These are phyloP conservation scores for Cryptococcus amylolentus DNA, from an alignment of 1,284 basidiomycete genomes.

Conservation along the genomic window DNA sequence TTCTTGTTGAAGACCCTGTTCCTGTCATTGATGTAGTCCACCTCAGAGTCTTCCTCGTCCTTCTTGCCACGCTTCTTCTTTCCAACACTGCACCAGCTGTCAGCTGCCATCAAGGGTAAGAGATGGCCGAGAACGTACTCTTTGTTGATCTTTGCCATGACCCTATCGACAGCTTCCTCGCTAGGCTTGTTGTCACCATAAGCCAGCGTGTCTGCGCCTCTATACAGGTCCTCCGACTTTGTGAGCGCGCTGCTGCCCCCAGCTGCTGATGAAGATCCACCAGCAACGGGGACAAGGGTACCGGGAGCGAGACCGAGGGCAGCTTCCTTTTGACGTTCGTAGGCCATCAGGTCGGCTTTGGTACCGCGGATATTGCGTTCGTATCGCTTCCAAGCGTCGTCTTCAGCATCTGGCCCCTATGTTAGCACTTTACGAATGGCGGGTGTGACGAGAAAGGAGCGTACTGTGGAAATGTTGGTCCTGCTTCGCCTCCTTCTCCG, in stretches of 20 bases:
- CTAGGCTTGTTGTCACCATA: constrained; percentile 92
- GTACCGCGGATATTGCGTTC: constrained; percentile 82
- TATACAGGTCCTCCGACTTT: constrained; percentile 70
- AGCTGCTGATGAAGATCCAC: constrained; percentile 39
- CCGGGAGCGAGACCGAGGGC: constrained; percentile 70
- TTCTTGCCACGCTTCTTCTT: constrained; percentile 73
- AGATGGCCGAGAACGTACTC: constrained; percentile 63
- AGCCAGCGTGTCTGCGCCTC: constrained; percentile 81
- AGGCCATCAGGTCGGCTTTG: constrained; percentile 78
- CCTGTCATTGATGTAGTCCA: constrained; percentile 98
- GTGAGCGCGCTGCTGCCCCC: constrained; percentile 53
- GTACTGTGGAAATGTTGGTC: constrained; percentile 53
- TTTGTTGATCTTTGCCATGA: constrained; percentile 85
- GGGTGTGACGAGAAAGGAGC: constrained; percentile 1
- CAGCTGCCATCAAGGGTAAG: not conserved
- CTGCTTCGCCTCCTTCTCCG: constrained; percentile 57
- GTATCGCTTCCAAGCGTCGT: constrained; percentile 82
- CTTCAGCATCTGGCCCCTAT: constrained; percentile 67
- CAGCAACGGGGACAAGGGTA: constrained; percentile 52
- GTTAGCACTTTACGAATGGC: not conserved
- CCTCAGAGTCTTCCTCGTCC: constrained; percentile 89
- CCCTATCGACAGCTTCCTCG: constrained; percentile 90
- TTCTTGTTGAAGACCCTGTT: constrained; percentile 99
- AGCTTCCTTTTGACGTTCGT: constrained; percentile 80
- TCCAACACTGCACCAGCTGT: constrained; percentile 59